Evolutionary conservation across 148 eudicot species (phyloP), one percentile per base, ranked within the genome.

Genomic region (Spergularia bocconei): DNA sequence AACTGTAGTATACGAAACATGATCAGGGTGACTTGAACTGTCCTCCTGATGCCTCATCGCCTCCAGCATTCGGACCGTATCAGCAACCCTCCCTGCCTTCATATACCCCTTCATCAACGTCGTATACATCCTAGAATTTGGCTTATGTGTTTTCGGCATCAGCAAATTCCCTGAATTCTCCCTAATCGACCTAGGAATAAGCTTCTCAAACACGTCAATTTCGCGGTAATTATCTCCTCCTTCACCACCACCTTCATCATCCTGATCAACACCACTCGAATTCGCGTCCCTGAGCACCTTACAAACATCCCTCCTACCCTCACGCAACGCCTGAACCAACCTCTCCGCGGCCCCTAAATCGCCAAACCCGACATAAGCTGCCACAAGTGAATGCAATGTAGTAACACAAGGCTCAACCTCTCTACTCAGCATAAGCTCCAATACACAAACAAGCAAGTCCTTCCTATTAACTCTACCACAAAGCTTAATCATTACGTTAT

Each of bases 31-130:
- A 84, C 96, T 87, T 4, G 69, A 65, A 21, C 75, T 83, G 70
- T 95, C 99, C 73, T 89, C 84, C 63, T 92, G 97, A 66, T 79
- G 88, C 70, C 92, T 80, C 99, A 95, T 95, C 38, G 99, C 97
- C 67, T 92, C 97, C 4, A 95, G 84, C 88, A 86, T 92, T 75
- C 92, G 82, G 67, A 92, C 91, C 0, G 90, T 92, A 75, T 95
- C 97, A 15, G 86, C 72, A 16, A 95, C 88, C 50, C 97, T 84
- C 7, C 97, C 99, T 19, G 83, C 82, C 68, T 89, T 92, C 97
- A 95, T 92, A 77, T 95, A 95, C 44, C 99, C 99, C 77, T 95
- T 95, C 99, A 95, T 95, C 29, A 92, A 82, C 5, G 99, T 92
- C 15, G 99, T 90, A 77, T 92, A 95, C 33, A 95, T 88, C 74